phyloP scores from a whole-genome alignment of 164 flowering plant species.

The Santalum album region DNA sequence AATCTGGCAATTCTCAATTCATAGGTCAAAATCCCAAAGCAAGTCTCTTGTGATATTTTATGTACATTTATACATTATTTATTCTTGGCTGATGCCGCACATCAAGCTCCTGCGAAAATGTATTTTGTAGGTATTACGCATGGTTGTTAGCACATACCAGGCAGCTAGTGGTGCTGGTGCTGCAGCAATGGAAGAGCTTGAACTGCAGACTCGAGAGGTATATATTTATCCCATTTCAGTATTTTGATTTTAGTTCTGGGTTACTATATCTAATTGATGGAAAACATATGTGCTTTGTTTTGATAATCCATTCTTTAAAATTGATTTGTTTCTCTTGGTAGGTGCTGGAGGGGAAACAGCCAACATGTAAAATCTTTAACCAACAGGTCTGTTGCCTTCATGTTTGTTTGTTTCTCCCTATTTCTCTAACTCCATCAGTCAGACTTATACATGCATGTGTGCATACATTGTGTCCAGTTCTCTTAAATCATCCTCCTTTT shows the following conservation, averaged over 20 bases:
- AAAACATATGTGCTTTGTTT: too few relatives aligned
- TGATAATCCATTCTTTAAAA: neutral
- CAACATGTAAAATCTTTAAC: constrained; percentile 86
- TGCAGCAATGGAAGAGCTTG: constrained; percentile 99
- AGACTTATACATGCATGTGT: neutral
- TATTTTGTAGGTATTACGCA: constrained; percentile 60
- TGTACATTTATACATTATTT: too few relatives aligned
- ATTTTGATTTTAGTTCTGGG: neutral
- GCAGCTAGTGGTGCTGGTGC: constrained; percentile 99
- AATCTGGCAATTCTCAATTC: too few relatives aligned
- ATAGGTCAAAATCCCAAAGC: too few relatives aligned
- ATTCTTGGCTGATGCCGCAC: too few relatives aligned
- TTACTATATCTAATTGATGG: neutral
- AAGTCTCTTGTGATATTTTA: too few relatives aligned
- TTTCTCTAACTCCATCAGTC: neutral
- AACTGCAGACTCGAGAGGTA: constrained; percentile 94
- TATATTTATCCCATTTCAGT: constrained; percentile 7
- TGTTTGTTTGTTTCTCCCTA: neutral
- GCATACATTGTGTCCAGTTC: neutral
- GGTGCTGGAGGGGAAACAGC: constrained; percentile 87
- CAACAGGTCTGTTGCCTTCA: constrained; percentile 51
- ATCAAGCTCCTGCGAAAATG: neutral
- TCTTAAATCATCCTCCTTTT: neutral
- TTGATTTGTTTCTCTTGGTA: constrained; percentile 11
- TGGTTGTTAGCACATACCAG: constrained; percentile 99